Evolutionary conservation across 257 asterid genomes (phyloP).

Genomic region (Echites panduratus): DNA sequence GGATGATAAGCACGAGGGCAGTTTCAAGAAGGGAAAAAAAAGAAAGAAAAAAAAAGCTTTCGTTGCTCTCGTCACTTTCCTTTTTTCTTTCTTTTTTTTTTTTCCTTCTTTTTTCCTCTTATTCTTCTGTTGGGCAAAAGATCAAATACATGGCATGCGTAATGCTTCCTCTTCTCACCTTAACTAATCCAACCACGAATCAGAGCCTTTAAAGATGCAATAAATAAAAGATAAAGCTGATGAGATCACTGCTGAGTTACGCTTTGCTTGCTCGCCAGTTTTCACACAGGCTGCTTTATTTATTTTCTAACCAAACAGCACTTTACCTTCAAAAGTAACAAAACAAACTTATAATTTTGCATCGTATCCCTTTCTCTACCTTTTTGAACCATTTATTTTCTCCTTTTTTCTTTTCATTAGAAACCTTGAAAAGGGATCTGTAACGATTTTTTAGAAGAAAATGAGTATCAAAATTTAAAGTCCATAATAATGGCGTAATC

Average conservation of each 20-base stretch:
- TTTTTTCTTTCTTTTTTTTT: neutral
- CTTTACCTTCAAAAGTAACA: neutral
- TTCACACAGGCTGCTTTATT: neutral
- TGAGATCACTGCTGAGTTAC: neutral
- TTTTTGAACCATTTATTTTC: neutral
- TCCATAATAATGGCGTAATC: no score
- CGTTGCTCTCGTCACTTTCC: neutral
- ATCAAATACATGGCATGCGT: conserved; percentile 6
- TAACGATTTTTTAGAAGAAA: no score
- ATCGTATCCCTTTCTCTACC: neutral
- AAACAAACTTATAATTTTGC: conserved; percentile 2
- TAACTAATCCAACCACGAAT: conserved; percentile 1
- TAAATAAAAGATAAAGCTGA: conserved; percentile 3
- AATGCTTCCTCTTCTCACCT: neutral
- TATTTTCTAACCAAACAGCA: neutral
- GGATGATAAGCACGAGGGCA: conserved; percentile 7
- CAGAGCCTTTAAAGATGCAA: conserved; percentile 5
- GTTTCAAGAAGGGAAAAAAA: neutral
- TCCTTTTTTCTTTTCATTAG: no score
- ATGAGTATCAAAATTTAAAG: no score
- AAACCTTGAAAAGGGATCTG: no score
- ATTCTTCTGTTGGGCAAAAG: neutral
- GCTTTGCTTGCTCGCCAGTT: conserved; percentile 5
- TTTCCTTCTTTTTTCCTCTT: neutral
- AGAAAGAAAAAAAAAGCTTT: neutral